Conservation (phyloP, 139 green algal genomes). For the Chlamydomonas sphaeroides region DNA sequence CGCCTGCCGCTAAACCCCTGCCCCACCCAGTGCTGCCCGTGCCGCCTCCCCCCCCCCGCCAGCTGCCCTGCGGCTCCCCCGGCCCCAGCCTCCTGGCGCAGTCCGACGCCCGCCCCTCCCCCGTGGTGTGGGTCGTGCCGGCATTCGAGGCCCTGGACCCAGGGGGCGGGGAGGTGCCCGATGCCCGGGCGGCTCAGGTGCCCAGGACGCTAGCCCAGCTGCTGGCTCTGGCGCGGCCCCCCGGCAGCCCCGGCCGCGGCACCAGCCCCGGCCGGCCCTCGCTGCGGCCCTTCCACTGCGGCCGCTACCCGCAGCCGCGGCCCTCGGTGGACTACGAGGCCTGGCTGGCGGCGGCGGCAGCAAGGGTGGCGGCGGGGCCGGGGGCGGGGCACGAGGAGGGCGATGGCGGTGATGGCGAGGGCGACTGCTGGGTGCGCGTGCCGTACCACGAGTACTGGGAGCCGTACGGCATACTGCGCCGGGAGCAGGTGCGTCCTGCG, state of each 20-base stretch:
- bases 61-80: not conserved
- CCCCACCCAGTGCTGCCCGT: too few species aligned
- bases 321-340: not conserved
- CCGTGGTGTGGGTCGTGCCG: conserved; percentile 28
- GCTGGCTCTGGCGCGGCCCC: not conserved
- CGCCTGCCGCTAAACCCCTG: too few species aligned
- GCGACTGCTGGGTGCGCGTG: not conserved
- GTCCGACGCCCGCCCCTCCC: not conserved
- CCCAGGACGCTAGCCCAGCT: conserved; percentile 2
- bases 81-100: not conserved
- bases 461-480: conserved; percentile 20
- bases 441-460: conserved; percentile 35
- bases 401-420: too few species aligned
- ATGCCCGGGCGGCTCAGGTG: not conserved
- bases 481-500: not conserved
- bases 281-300: conserved; percentile 25
- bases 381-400: not conserved
- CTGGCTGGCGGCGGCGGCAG: not conserved
- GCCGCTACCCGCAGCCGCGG: conserved; percentile 18
- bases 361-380: not conserved
- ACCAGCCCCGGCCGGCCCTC: too few species aligned
- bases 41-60: not conserved
- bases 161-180: not conserved
- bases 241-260: not conserved
- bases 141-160: conserved; percentile 19